Percentiles rank a stretch among this genome's conserved stretches.
phyloP scores from a whole-genome alignment of 2,329 filamentous ascomycete genomes.

The Colletotrichum caudatum region DNA sequence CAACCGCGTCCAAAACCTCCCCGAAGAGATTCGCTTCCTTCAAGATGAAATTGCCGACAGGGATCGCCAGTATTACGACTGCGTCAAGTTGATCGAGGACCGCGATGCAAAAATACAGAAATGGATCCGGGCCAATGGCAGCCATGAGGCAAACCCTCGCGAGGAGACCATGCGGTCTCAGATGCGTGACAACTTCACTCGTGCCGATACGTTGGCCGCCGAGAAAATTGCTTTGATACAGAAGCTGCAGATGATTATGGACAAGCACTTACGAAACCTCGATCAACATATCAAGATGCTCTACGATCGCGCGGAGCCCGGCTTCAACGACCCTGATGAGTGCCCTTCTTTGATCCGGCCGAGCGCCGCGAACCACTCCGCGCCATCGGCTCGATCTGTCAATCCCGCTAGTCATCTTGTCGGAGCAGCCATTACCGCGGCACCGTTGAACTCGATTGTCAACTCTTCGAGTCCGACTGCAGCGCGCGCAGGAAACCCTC shows the following conservation, averaged over 20 bases:
- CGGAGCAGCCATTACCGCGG: conserved; percentile 47
- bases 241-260: conserved; percentile 70
- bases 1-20: conserved; percentile 80
- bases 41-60: conserved; percentile 87
- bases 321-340: conserved; percentile 72
- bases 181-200: conserved; percentile 75
- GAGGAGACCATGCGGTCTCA: conserved; percentile 76
- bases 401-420: conserved; percentile 56
- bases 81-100: conserved; percentile 75
- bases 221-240: conserved; percentile 80
- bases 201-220: conserved; percentile 76
- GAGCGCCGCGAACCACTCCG: conserved; percentile 64
- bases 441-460: conserved; percentile 52
- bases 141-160: conserved; percentile 79
- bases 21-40: conserved; percentile 84
- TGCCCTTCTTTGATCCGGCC: conserved; percentile 72
- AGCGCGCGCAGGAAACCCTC: conserved; percentile 58
- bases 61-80: conserved; percentile 78
- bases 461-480: conserved; percentile 57
- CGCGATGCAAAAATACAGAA: conserved; percentile 83
- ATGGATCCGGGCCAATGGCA: conserved; percentile 82
- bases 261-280: conserved; percentile 72
- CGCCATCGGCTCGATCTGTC: conserved; percentile 56
- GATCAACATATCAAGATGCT: conserved; percentile 73
- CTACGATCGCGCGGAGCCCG: conserved; percentile 71